Base-by-base conservation (phyloP, 169 alveolate genomes). In the Cryptosporidium sp. region DNA sequence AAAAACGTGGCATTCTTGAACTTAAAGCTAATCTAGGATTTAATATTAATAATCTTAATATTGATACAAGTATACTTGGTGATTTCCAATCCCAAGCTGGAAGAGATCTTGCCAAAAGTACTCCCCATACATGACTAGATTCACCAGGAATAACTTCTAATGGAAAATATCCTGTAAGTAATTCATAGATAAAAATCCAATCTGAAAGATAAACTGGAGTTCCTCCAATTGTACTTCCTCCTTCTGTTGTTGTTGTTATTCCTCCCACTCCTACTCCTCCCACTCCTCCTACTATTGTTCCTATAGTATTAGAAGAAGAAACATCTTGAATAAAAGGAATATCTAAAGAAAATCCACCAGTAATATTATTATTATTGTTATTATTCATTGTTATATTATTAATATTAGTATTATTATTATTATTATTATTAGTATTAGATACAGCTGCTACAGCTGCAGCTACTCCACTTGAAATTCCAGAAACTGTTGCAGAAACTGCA, bases 91-190 rank as follows among this genome's bases (percentile, higher is more conserved):
- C 95, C 91, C 91, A 87, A 70, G 86, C 91, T 6, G 92, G 87
- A 42, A 93, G 93, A 67, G 92, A 87, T 56, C 95, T 42, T 62
- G 95, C 80, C 48, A 93, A 69, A 53, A 93, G 65, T 18, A 93
- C 93, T 44, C 95, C 95, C 95, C 95, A 93, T 42, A 85, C 69
- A 60, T 93, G 95, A 42, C 92, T 87, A 0, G 85, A 65, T 60
- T 93, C 95, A 52, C 93, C 93, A 0, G 93, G 93, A 16, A 91
- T 10, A 85, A 92, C 87, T 35, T 93, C 70, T 52, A 92, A 31
- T 31, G 95, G 95, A 86, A 92, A 93, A 10, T 85, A 72, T 14
- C 95, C 95, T 14, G 91, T 80, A 16, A 93, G 75, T 45, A 93
- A 61, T 45, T 93, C 94, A 70, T 93, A 93, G 14, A 93, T 92